A percentile compares a stretch with the other conserved stretches of the same genome.
Evolutionary conservation across 208 protist species (phyloP).

Genomic region (Trypanosomatidae sp.): DNA sequence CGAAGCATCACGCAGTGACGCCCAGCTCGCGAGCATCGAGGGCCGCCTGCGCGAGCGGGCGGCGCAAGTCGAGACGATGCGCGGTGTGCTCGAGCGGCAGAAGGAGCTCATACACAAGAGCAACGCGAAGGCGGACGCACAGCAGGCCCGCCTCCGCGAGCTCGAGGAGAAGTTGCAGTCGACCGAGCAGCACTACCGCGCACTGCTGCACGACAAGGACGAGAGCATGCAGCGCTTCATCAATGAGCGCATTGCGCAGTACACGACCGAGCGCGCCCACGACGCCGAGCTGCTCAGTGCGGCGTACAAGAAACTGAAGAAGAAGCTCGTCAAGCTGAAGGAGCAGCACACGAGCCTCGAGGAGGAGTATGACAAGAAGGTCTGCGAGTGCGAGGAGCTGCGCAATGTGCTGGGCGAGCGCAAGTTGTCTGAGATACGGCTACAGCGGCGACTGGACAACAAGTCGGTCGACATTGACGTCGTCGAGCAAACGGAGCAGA

Average conservation of each 20-base stretch:
- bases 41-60: slow-evolving; percentile 39
- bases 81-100: slow-evolving; percentile 58
- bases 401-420: slow-evolving; percentile 55
- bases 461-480: slow-evolving; percentile 36
- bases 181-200: slow-evolving; percentile 23
- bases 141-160: slow-evolving; percentile 46
- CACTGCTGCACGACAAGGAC: slow-evolving; percentile 50
- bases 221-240: slow-evolving; percentile 59
- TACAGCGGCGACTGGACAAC: slow-evolving; percentile 38
- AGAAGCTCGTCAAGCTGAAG: slow-evolving; percentile 70
- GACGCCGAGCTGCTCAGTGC: slow-evolving; percentile 23
- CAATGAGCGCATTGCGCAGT: slow-evolving; percentile 64
- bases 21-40: slow-evolving; percentile 26
- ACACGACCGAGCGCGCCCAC: slow-evolving; percentile 23
- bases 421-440: slow-evolving; percentile 53
- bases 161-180: slow-evolving; percentile 13
- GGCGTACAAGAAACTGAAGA: slow-evolving; percentile 55
- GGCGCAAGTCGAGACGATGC: slow-evolving; percentile 66
- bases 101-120: slow-evolving; percentile 76
- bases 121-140: slow-evolving; percentile 67
- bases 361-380: slow-evolving; percentile 62
- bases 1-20: slow-evolving; percentile 8
- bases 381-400: slow-evolving; percentile 78
- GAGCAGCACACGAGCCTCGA: slow-evolving; percentile 28
- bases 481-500: slow-evolving; percentile 53